Evolutionary conservation across 2,329 filamentous ascomycete genomes (phyloP), one percentile per base, ranked within the genome.

Genomic region (Hypoxylon sp.): DNA sequence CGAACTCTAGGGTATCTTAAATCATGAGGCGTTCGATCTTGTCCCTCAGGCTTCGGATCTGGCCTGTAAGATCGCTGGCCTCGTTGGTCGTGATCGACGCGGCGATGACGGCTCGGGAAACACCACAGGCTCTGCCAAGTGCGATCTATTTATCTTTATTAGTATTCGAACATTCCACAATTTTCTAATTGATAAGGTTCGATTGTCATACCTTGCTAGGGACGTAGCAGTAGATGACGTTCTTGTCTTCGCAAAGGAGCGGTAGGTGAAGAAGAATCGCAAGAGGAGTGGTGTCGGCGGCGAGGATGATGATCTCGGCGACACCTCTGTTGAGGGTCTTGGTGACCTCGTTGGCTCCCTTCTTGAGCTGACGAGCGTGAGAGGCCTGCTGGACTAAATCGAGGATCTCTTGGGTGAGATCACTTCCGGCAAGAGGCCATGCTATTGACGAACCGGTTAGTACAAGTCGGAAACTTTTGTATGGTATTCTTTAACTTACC

Each of bases 21-120:
- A 97, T 96, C 79, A 93, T 91, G 63, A 97, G 82, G 66, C 92
- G 84, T 82, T 97, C 93, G 47, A 97, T 90, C 85, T 96, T 95
- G 76, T 95, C 90, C 81, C 93, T 95, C 69, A 97, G 80, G 61
- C 86, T 81, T 66, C 89, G 83, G 74, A 97, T 97, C 80, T 95
- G 91, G 68, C 84, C 83, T 73, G 87, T 89, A 54, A 97, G 80
- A 74, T 97, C 92, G 67, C 84, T 89, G 27, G 88, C 88, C 76
- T 96, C 91, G 81, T 96, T 96, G 74, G 88, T 91, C 63, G 91
- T 97, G 75, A 97, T 96, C 67, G 63, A 66, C 17, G 82, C 87
- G 57, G 90, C 88, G 66, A 97, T 97, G 55, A 97, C 92, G 47
- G 91, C 81, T 51, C 93, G 83, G 69, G 83, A 88, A 57, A 97